These are phyloP conservation scores for Dimocarpus longan DNA, from an alignment of 345 rosid genomes.

Conservation along the genomic window DNA sequence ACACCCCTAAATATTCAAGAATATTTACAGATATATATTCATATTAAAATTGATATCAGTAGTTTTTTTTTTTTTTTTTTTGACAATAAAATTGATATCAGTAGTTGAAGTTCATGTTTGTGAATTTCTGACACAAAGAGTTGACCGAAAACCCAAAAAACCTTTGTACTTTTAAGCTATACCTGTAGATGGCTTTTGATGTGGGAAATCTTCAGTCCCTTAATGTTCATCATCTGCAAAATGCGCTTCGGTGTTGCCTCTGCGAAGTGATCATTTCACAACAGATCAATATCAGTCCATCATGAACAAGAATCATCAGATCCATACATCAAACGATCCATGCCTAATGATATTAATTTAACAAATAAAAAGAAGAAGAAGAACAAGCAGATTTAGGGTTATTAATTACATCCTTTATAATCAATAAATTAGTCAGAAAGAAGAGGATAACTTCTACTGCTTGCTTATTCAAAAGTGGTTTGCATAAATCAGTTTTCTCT, in stretches of 20 bases:
- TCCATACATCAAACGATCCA: not conserved
- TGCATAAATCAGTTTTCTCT: no score
- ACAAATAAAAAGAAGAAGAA: not conserved
- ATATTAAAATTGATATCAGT: no score
- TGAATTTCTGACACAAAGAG: no score
- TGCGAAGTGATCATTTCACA: constrained; percentile 18
- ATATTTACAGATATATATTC: no score
- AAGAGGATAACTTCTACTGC: not conserved
- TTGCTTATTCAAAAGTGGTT: not conserved
- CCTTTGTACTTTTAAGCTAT: not conserved
- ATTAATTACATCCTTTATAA: not conserved
- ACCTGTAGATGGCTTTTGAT: constrained; percentile 66
- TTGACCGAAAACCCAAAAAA: no score
- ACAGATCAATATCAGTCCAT: not conserved
- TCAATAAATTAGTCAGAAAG: not conserved
- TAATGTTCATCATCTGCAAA: constrained; percentile 46
- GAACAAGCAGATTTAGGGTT: not conserved
- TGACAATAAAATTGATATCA: no score
- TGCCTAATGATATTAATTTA: not conserved
- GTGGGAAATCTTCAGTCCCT: constrained; percentile 48
- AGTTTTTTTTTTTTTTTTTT: no score
- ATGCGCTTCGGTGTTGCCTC: constrained; percentile 55
- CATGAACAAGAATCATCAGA: not conserved
- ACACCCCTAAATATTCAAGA: no score
- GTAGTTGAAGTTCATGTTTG: no score